Evolutionary conservation across 2,329 filamentous ascomycete species (phyloP), one percentile per base, ranked within the genome.

Genomic region (Myriosclerotinia scirpicola): DNA sequence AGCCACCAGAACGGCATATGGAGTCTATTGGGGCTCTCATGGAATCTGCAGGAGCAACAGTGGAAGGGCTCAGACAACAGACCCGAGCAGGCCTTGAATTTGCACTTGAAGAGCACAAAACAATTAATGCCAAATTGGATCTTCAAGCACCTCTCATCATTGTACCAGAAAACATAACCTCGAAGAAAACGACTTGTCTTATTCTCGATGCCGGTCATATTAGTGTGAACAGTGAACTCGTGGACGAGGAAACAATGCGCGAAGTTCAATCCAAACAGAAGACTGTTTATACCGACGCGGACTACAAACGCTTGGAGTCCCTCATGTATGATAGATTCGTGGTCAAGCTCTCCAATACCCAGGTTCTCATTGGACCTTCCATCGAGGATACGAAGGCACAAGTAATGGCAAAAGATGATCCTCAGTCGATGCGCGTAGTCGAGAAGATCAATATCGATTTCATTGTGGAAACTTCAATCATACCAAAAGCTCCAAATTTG

Each of bases 361-460:
- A 99, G 78, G 88, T 99, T 22, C 84, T 99, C 54, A 97, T 99
- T 69, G 95, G 95, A 0, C 93, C 93, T 0, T 96, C 94, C 0
- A 92, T 99, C 58, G 90, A 96, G 64, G 91, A 92, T 71, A 95
- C 96, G 0, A 95, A 94, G 75, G 84, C 88, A 5, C 92, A 97
- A 72, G 82, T 99, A 4, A 84, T 85, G 15, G 83, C 87, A 38
- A 85, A 86, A 69, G 86, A 89, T 36, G 85, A 90, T 8, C 82
- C 84, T 1, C 89, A 89, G 66, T 88, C 89, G 69, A 84, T 96
- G 71, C 94, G 98, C 76, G 88, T 99, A 65, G 92, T 99, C 46
- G 94, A 99, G 77, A 89, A 92, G 71, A 99, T 99, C 81, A 99
- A 97, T 72, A 91, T 99, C 73, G 92, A 98, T 77, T 98, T 99